A percentile compares a stretch with the other conserved stretches of the same genome.
Conservation (phyloP, 352 stramenopile genomes). For the Pythium utonaiense region DNA sequence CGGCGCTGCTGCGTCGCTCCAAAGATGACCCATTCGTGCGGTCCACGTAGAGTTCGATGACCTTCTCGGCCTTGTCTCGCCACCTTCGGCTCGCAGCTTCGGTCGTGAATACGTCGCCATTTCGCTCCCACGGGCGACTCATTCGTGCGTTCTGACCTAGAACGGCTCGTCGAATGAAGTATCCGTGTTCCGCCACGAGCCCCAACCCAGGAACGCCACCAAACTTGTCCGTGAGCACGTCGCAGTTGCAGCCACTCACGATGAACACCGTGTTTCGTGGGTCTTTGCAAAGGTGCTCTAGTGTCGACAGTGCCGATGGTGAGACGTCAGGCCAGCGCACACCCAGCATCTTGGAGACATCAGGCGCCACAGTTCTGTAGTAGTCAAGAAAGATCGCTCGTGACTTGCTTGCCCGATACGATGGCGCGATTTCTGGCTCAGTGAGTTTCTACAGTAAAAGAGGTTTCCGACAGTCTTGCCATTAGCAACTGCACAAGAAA, state of each 20-base stretch:
- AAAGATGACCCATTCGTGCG: slow-evolving; percentile 98
- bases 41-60: slow-evolving; percentile 98
- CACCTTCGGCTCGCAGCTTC: slow-evolving; percentile 77
- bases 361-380: slow-evolving; percentile 95
- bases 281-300: slow-evolving; percentile 93
- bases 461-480: too few species aligned
- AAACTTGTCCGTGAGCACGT: slow-evolving; percentile 94
- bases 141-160: slow-evolving; percentile 69
- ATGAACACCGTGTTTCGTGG: slow-evolving; percentile 97
- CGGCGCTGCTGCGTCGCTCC: slow-evolving; percentile 95
- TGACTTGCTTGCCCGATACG: slow-evolving; percentile 63
- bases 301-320: slow-evolving; percentile 59
- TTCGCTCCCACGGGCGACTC: slow-evolving; percentile 57
- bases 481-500: too few species aligned
- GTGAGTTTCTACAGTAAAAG: slow-evolving; percentile 51
- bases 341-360: slow-evolving; percentile 79
- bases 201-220: slow-evolving; percentile 94
- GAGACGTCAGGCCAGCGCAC: slow-evolving; percentile 77
- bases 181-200: slow-evolving; percentile 97
- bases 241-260: slow-evolving; percentile 95
- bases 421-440: slow-evolving; percentile 52
- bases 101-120: slow-evolving; percentile 55
- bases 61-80: slow-evolving; percentile 92
- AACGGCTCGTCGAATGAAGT: slow-evolving; percentile 87
- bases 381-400: slow-evolving; percentile 98